These are phyloP conservation scores for Boletus tylopilopsis DNA, from an alignment of 768 basidiomycete genomes.

Conservation along the genomic window DNA sequence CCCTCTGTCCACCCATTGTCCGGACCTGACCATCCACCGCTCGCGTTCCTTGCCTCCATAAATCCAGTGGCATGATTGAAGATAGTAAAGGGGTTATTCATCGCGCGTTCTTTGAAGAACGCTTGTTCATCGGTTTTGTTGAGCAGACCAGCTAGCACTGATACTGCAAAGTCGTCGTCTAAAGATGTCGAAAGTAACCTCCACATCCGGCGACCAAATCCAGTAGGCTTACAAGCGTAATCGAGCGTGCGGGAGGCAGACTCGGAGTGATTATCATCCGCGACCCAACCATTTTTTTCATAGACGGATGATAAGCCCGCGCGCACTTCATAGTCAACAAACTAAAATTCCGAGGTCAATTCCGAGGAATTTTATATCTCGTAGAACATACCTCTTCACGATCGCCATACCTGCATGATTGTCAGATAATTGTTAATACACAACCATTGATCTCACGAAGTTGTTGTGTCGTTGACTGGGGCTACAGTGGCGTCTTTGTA, in stretches of 20 bases:
- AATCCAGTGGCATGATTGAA: conserved; percentile 69
- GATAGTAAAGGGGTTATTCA: conserved; percentile 54
- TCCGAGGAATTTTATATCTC: not conserved
- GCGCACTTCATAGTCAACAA: conserved; percentile 76
- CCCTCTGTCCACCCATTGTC: conserved; percentile 82
- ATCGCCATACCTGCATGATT: conserved; percentile 53
- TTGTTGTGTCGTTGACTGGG: conserved; percentile 51
- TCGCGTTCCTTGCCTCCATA: conserved; percentile 73
- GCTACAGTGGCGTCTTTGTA: conserved; percentile 68
- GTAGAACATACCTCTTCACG: conserved; percentile 55
- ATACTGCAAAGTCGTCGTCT: conserved; percentile 80
- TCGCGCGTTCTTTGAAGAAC: conserved; percentile 55
- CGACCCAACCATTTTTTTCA: conserved; percentile 67
- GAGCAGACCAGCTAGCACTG: conserved; percentile 54
- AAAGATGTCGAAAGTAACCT: too few species aligned
- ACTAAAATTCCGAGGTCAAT: conserved; percentile 32
- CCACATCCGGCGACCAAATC: too few species aligned
- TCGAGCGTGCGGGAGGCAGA: conserved; percentile 75
- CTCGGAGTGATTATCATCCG: conserved; percentile 74
- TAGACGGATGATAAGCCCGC: conserved; percentile 76
- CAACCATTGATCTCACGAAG: conserved; percentile 36
- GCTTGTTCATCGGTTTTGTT: conserved; percentile 46
- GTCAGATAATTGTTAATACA: not conserved
- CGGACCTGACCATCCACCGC: conserved; percentile 70
- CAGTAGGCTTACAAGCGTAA: conserved; percentile 58